Evolutionary conservation across 768 basidiomycete species (phyloP).

Genomic region (Phanerochaete sordida): DNA sequence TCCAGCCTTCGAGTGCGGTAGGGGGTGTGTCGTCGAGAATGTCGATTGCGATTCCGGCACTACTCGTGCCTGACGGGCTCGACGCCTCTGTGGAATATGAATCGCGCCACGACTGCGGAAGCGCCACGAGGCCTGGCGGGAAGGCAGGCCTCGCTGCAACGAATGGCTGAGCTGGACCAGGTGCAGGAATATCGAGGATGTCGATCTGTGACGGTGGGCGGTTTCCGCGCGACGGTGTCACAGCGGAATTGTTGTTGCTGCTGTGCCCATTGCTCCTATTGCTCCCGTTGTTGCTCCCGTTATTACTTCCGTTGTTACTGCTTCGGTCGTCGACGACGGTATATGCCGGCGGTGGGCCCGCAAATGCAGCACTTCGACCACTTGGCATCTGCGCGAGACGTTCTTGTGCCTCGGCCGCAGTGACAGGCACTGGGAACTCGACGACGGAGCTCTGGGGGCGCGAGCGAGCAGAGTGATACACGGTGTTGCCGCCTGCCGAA

Average conservation of each 20-base stretch:
- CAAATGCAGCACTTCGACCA: not conserved
- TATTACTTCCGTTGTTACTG: not conserved
- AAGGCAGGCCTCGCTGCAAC: slow-evolving; percentile 22
- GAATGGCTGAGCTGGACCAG: slow-evolving; percentile 53
- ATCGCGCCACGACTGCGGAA: slow-evolving; percentile 32
- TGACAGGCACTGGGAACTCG: slow-evolving; percentile 22
- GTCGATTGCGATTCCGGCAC: slow-evolving; percentile 43
- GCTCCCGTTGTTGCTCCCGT: not conserved
- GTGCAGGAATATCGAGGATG: slow-evolving; percentile 54
- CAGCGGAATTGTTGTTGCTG: too few species aligned
- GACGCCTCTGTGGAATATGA: slow-evolving; percentile 19
- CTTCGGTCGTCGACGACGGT: not conserved
- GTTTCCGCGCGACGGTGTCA: not conserved
- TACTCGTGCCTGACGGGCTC: slow-evolving; percentile 15
- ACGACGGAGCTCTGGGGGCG: slow-evolving; percentile 36
- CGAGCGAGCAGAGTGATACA: slow-evolving; percentile 63
- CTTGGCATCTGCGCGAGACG: slow-evolving; percentile 9
- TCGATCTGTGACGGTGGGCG: slow-evolving; percentile 30
- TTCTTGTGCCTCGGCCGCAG: not conserved
- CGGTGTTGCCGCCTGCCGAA: slow-evolving; percentile 39
- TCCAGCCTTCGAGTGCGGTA: slow-evolving; percentile 57
- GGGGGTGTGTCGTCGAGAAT: slow-evolving; percentile 71
- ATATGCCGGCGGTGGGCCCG: slow-evolving; percentile 19
- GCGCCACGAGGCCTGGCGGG: slow-evolving; percentile 36
- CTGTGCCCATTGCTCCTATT: not conserved